Evolutionary conservation across 148 eudicot genomes (phyloP).

Genomic region (Rhododendron simsii): DNA sequence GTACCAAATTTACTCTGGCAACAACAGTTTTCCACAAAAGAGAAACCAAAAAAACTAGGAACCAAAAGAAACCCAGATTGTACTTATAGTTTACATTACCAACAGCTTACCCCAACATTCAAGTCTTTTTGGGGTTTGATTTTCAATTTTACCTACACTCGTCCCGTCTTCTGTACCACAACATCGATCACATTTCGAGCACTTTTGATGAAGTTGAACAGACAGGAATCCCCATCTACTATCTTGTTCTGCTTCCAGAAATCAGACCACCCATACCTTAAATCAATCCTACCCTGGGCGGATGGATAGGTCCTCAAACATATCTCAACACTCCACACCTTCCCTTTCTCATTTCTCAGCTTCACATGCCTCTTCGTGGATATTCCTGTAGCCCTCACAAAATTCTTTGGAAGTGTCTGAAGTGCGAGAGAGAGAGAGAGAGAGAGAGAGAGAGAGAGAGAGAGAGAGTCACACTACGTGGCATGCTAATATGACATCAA

Average conservation of each 20-base stretch:
- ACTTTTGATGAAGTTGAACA: neutral
- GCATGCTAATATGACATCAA: neutral
- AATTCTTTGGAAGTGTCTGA: neutral
- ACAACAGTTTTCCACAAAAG: neutral
- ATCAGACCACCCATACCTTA: neutral
- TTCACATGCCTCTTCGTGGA: neutral
- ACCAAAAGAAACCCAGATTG: neutral
- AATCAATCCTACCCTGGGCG: neutral
- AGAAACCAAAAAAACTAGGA: neutral
- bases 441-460: neutral
- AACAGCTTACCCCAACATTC: neutral
- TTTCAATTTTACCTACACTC: neutral
- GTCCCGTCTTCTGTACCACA: neutral
- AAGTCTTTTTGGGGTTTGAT: neutral
- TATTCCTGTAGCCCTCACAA: neutral
- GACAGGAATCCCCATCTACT: neutral
- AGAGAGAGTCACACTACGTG: neutral
- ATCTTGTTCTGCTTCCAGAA: neutral
- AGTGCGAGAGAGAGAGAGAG: neutral
- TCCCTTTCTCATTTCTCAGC: slow-evolving; percentile 2
- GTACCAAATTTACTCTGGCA: neutral
- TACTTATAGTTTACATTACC: too few relatives aligned
- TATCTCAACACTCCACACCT: neutral
- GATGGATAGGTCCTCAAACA: neutral
- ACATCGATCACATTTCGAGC: slow-evolving; percentile 1